phyloP scores from a whole-genome alignment of 345 rosid genomes.

The Hypericum perforatum region DNA sequence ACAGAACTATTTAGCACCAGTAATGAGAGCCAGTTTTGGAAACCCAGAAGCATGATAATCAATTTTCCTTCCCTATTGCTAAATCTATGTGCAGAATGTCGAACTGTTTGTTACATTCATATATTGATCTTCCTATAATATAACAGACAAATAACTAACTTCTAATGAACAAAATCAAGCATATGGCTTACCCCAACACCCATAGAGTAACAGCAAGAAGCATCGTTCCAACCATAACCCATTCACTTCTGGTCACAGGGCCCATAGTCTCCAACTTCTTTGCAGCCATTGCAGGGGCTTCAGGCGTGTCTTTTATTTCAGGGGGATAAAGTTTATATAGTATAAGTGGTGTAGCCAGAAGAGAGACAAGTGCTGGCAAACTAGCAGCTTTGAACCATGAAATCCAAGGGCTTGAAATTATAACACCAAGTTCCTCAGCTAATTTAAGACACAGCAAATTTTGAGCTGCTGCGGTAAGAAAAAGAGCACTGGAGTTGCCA shows the following conservation, averaged over 20 bases:
- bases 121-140: not conserved
- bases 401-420: slow-evolving; percentile 76
- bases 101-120: too few species aligned
- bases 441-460: slow-evolving; percentile 84
- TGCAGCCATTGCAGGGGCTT: slow-evolving; percentile 89
- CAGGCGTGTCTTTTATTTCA: slow-evolving; percentile 86
- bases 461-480: slow-evolving; percentile 95
- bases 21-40: too few species aligned
- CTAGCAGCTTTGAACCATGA: slow-evolving; percentile 95
- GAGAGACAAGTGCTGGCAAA: slow-evolving; percentile 64
- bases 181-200: slow-evolving; percentile 64
- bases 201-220: slow-evolving; percentile 86
- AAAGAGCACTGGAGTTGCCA: slow-evolving; percentile 88
- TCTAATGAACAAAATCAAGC: not conserved
- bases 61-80: too few species aligned
- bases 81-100: too few species aligned
- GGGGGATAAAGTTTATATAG: slow-evolving; percentile 91
- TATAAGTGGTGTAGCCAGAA: slow-evolving; percentile 66
- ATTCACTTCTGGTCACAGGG: slow-evolving; percentile 70
- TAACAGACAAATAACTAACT: not conserved
- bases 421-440: slow-evolving; percentile 90
- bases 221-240: slow-evolving; percentile 93
- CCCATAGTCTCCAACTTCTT: slow-evolving; percentile 73
- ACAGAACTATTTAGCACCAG: too few species aligned
- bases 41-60: too few species aligned